Conservation (phyloP, 2,329 filamentous ascomycete genomes). For the Lasiodiplodia hormozganensis region DNA sequence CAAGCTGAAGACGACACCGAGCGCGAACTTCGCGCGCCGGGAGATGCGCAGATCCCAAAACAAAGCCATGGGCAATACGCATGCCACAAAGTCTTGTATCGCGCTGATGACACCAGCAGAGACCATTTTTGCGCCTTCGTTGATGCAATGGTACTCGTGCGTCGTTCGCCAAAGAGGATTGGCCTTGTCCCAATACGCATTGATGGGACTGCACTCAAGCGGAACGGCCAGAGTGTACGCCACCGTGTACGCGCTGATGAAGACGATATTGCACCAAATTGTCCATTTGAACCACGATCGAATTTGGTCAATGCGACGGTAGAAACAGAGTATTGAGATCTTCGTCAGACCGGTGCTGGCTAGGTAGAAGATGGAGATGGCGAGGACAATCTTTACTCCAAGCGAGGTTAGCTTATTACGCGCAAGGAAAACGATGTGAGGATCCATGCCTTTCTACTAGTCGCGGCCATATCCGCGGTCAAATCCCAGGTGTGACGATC, state of each 20-base stretch:
- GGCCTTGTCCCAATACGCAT: constrained; percentile 51
- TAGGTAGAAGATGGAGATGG: constrained; percentile 39
- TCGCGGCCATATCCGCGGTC: neutral
- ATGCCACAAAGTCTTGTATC: constrained; percentile 50
- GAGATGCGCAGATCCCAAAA: constrained; percentile 54
- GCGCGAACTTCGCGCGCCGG: constrained; percentile 50
- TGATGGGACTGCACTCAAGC: constrained; percentile 48
- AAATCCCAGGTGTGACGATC: constrained; percentile 16
- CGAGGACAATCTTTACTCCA: constrained; percentile 31
- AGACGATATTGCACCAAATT: constrained; percentile 46
- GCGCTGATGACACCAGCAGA: constrained; percentile 48
- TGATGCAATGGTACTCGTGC: constrained; percentile 42
- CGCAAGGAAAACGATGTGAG: too few relatives aligned
- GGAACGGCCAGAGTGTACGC: constrained; percentile 45
- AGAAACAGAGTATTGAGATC: constrained; percentile 49
- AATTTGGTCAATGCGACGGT: constrained; percentile 48
- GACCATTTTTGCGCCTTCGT: constrained; percentile 49
- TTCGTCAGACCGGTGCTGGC: constrained; percentile 41
- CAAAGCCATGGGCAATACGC: constrained; percentile 51
- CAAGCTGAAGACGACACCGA: constrained; percentile 53
- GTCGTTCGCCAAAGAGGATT: constrained; percentile 41
- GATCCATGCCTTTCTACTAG: constrained; percentile 5
- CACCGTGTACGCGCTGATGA: constrained; percentile 48
- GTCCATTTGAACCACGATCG: constrained; percentile 46
- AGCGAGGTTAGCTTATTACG: neutral